phyloP scores from a whole-genome alignment of 2,329 filamentous ascomycete species.

The Ascochyta pisi region DNA sequence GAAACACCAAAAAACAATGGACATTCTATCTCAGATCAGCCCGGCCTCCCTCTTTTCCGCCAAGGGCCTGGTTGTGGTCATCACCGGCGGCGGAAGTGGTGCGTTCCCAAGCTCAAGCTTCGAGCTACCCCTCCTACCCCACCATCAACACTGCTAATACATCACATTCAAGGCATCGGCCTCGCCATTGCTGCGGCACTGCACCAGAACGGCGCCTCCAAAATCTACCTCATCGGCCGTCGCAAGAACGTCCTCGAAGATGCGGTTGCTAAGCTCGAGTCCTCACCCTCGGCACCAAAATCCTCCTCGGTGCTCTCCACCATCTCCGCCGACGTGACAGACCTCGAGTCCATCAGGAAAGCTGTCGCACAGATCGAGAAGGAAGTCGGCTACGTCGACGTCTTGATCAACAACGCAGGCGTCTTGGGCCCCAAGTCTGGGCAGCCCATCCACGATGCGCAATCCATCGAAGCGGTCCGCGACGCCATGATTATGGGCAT shows the following conservation, averaged over 20 bases:
- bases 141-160: slow-evolving; percentile 1
- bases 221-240: slow-evolving; percentile 56
- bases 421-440: slow-evolving; percentile 54
- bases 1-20: slow-evolving; percentile 35
- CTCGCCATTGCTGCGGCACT: slow-evolving; percentile 52
- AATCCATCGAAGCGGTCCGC: slow-evolving; percentile 53
- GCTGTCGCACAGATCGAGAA: slow-evolving; percentile 52
- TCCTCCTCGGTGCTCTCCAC: slow-evolving; percentile 43
- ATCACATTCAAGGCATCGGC: slow-evolving; percentile 43
- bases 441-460: slow-evolving; percentile 51
- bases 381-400: slow-evolving; percentile 57
- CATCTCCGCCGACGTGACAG: slow-evolving; percentile 54
- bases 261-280: slow-evolving; percentile 46
- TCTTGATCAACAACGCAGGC: slow-evolving; percentile 62
- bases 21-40: slow-evolving; percentile 43
- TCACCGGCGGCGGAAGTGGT: slow-evolving; percentile 54
- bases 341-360: slow-evolving; percentile 49
- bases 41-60: slow-evolving; percentile 49
- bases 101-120: slow-evolving; percentile 25
- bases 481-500: slow-evolving; percentile 46
- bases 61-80: slow-evolving; percentile 49
- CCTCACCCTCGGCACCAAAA: slow-evolving; percentile 37
- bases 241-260: slow-evolving; percentile 51
- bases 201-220: slow-evolving; percentile 50
- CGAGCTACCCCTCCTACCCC: slow-evolving; percentile 35